These are phyloP conservation scores for Paspalum notatum DNA, from an alignment of 176 grass and related monocot genomes.

Conservation along the genomic window DNA sequence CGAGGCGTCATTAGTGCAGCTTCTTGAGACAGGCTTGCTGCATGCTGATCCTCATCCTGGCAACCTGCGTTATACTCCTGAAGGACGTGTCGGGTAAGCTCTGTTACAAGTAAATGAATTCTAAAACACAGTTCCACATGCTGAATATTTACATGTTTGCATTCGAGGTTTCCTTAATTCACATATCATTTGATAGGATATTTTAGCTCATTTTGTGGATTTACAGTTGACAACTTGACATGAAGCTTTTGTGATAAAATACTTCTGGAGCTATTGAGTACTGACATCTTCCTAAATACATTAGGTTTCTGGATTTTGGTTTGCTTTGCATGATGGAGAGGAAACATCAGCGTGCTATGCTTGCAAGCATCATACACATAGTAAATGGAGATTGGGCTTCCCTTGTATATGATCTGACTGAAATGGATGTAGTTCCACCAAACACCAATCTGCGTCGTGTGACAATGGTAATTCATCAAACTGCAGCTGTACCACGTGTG, in stretches of 20 bases:
- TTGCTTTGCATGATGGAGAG: conserved; percentile 94
- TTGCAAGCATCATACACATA: conserved; percentile 85
- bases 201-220: neutral
- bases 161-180: neutral
- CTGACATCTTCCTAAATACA: conserved; percentile 30
- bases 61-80: conserved; percentile 88
- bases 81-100: conserved; percentile 79
- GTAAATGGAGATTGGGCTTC: conserved; percentile 93
- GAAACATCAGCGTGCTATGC: conserved; percentile 92
- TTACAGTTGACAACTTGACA: neutral
- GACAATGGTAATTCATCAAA: conserved; percentile 68
- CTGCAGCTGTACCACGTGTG: conserved; percentile 2
- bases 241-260: conserved; percentile 10
- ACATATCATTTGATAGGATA: neutral
- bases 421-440: conserved; percentile 85
- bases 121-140: conserved; percentile 10
- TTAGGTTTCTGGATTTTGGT: conserved; percentile 99
- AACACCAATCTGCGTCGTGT: conserved; percentile 81
- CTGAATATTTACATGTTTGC: neutral
- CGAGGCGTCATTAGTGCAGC: conserved; percentile 80
- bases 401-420: conserved; percentile 85
- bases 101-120: conserved; percentile 35
- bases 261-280: conserved; percentile 2
- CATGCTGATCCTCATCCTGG: conserved; percentile 97
- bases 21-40: conserved; percentile 93